Conservation (phyloP, 2,329 filamentous ascomycete genomes). For the Neonectria ditissima region DNA sequence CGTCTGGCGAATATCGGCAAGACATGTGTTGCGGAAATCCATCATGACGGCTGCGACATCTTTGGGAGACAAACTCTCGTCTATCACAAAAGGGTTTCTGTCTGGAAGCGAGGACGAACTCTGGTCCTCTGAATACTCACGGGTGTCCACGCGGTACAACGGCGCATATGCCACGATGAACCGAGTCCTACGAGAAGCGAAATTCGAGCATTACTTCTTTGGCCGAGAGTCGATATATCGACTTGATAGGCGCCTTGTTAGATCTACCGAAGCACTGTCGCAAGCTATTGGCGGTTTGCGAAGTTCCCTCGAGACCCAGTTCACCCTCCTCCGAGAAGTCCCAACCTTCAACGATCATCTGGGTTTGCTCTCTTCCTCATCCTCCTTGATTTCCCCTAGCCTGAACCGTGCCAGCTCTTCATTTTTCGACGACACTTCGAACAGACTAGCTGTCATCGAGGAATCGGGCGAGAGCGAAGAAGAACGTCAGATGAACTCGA, state of each 20-base stretch:
- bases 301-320: conserved; percentile 63
- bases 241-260: conserved; percentile 82
- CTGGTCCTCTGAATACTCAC: conserved; percentile 72
- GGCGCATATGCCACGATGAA: conserved; percentile 77
- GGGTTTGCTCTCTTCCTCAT: conserved; percentile 30
- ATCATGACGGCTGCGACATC: conserved; percentile 79
- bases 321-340: conserved; percentile 19
- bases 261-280: conserved; percentile 85
- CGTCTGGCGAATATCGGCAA: conserved; percentile 82
- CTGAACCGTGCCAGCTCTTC: conserved; percentile 46
- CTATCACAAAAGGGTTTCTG: conserved; percentile 86
- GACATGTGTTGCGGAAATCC: conserved; percentile 77
- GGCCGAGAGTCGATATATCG: conserved; percentile 84
- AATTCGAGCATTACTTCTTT: conserved; percentile 86
- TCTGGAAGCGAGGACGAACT: conserved; percentile 85
- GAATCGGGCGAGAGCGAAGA: conserved; percentile 71
- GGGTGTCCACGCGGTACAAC: conserved; percentile 72
- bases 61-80: conserved; percentile 82
- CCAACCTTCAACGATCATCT: conserved; percentile 1
- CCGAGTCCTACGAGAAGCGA: conserved; percentile 85
- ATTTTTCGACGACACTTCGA: conserved; percentile 55
- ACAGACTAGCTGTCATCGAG: conserved; percentile 71
- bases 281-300: conserved; percentile 91
- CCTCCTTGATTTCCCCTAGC: conserved; percentile 40
- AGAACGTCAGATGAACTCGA: conserved; percentile 51